Evolutionary conservation across 371 early-diverging fungal genomes (phyloP).

Genomic region (Haplosporangium sp.): DNA sequence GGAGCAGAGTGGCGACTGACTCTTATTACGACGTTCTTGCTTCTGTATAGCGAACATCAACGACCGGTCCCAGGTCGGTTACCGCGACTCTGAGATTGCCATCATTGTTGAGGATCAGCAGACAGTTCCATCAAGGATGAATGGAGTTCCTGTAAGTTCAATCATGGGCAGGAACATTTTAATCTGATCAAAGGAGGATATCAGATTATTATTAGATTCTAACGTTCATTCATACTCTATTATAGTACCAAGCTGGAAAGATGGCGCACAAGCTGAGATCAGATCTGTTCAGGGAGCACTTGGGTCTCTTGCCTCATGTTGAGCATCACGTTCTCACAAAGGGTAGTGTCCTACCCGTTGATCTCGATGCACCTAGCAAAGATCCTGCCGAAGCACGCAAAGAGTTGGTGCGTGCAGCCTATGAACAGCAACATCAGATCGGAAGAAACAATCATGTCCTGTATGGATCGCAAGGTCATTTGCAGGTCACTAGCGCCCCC

Average conservation of each 20-base stretch:
- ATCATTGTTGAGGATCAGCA: conserved; percentile 85
- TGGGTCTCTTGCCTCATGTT: conserved; percentile 72
- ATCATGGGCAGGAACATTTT: not conserved
- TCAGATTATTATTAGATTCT: conserved; percentile 1
- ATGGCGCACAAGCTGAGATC: conserved; percentile 83
- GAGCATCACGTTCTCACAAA: conserved; percentile 61
- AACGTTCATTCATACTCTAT: conserved; percentile 2
- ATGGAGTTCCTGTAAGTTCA: conserved; percentile 69
- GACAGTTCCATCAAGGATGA: conserved; percentile 75
- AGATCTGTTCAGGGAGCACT: conserved; percentile 88
- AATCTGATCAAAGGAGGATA: not conserved
- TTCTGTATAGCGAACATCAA: conserved; percentile 82
- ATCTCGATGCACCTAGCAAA: conserved; percentile 37
- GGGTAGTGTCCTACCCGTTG: conserved; percentile 61
- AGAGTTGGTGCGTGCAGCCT: conserved; percentile 25
- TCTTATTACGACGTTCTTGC: not conserved
- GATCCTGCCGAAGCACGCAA: conserved; percentile 35
- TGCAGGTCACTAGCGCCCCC: conserved; percentile 28
- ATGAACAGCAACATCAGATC: conserved; percentile 18
- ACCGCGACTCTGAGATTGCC: conserved; percentile 92
- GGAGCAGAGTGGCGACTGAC: too few relatives aligned
- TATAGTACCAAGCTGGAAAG: conserved; percentile 74
- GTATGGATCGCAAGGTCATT: conserved; percentile 18
- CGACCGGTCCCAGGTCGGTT: conserved; percentile 88
- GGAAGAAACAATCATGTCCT: not conserved